phyloP scores from a whole-genome alignment of 176 grass and related monocot genomes.

The Musa beccarii region DNA sequence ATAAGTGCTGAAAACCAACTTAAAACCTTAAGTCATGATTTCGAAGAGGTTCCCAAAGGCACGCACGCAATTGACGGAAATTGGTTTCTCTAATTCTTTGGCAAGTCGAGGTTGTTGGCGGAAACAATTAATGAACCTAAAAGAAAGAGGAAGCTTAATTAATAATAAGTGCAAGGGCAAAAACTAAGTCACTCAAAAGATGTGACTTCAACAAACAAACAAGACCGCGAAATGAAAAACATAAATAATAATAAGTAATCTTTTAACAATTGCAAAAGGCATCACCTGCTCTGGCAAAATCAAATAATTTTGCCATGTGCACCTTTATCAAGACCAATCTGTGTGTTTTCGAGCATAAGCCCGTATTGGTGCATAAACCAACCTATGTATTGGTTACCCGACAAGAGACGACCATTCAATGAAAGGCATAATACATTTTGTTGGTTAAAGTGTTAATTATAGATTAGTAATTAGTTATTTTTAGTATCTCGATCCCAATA shows the following conservation, averaged over 20 bases:
- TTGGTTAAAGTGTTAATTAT: no score
- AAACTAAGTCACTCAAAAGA: neutral
- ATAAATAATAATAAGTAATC: neutral
- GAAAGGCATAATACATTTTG: neutral
- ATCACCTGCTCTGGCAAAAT: neutral
- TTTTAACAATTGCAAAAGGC: neutral
- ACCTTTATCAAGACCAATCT: constrained; percentile 9
- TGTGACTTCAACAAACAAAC: no score
- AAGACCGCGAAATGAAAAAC: no score
- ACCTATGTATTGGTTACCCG: no score
- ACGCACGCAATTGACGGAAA: constrained; percentile 81
- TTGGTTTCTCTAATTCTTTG: constrained; percentile 68
- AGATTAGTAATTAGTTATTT: no score
- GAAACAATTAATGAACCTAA: constrained; percentile 62
- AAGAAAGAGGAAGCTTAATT: neutral
- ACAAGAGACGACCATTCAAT: neutral
- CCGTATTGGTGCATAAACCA: neutral
- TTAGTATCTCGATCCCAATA: no score
- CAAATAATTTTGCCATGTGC: neutral
- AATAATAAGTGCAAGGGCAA: neutral
- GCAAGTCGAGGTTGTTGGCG: constrained; percentile 64
- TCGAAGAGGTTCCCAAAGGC: constrained; percentile 79
- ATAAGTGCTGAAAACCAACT: neutral
- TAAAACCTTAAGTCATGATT: constrained; percentile 51
- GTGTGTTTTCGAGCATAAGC: neutral